These are phyloP conservation scores for Testicularia cyperi DNA, from an alignment of 1,284 basidiomycete genomes.

Conservation along the genomic window DNA sequence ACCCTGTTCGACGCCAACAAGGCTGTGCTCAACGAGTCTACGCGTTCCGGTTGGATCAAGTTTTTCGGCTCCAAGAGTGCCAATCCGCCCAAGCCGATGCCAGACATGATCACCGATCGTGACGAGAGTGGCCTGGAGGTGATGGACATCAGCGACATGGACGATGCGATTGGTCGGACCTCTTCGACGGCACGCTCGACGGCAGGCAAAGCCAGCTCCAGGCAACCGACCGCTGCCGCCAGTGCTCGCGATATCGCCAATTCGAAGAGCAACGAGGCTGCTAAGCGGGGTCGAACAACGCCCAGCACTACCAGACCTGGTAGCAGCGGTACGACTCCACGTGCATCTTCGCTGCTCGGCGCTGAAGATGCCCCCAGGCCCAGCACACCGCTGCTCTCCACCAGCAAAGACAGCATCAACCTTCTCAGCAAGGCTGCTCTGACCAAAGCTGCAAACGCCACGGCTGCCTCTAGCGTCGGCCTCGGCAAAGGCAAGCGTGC, in stretches of 20 bases:
- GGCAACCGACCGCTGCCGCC: too few species aligned
- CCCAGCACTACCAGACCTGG: conserved; percentile 6
- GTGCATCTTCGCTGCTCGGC: conserved; percentile 17
- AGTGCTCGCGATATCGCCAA: too few species aligned
- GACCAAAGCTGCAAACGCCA: conserved; percentile 29
- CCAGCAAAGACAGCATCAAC: conserved; percentile 28
- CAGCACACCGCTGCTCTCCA: conserved; percentile 13
- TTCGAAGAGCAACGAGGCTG: too few species aligned
- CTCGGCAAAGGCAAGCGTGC: conserved; percentile 21
- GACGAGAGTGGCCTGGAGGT: conserved; percentile 43
- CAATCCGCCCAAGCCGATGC: conserved; percentile 10
- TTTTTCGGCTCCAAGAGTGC: conserved; percentile 47
- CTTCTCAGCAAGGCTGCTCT: conserved; percentile 22
- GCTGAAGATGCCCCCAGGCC: conserved; percentile 5
- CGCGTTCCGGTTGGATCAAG: conserved; percentile 44
- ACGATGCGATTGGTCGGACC: neutral
- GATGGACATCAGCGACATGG: conserved; percentile 48
- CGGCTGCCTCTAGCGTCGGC: conserved; percentile 15
- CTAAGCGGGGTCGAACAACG: too few species aligned
- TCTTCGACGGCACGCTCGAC: too few species aligned
- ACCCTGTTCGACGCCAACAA: conserved; percentile 25
- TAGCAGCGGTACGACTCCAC: conserved; percentile 10
- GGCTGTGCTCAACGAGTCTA: conserved; percentile 46
- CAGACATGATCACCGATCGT: conserved; percentile 13
- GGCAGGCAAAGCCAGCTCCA: too few species aligned